These are phyloP conservation scores for Curvularia eragrostidis DNA, from an alignment of 2,329 filamentous ascomycete species.

Conservation along the genomic window DNA sequence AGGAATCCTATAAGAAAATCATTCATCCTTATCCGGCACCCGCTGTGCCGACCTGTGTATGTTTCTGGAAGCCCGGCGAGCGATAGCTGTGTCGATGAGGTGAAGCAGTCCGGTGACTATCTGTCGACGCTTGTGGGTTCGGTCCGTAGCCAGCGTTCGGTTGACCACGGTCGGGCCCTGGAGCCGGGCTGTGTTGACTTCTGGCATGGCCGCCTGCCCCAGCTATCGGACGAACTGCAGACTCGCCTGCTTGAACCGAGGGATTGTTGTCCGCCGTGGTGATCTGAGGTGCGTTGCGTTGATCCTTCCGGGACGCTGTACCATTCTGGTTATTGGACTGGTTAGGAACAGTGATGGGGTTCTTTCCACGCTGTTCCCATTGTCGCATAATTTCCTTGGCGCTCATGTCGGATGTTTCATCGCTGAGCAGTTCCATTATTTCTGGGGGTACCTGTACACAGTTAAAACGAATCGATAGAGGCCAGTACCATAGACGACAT, in stretches of 20 bases:
- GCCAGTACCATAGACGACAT: conserved; percentile 52
- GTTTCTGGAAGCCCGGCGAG: conserved; percentile 46
- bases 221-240: conserved; percentile 76
- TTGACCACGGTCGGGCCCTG: conserved; percentile 39
- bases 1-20: conserved; percentile 13
- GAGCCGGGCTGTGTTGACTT: conserved; percentile 38
- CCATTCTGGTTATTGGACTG: conserved; percentile 42
- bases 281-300: conserved; percentile 61
- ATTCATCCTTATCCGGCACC: conserved; percentile 40
- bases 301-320: conserved; percentile 61
- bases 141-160: conserved; percentile 46
- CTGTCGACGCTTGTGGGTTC: conserved; percentile 41
- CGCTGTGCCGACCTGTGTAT: conserved; percentile 46
- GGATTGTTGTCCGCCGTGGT: conserved; percentile 88
- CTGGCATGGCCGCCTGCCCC: conserved; percentile 35
- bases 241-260: conserved; percentile 81
- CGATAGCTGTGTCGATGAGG: conserved; percentile 50
- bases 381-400: conserved; percentile 97
- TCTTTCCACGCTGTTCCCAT: conserved; percentile 81
- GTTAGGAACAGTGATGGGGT: conserved; percentile 62
- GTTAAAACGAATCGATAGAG: conserved; percentile 26
- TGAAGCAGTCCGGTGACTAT: conserved; percentile 46
- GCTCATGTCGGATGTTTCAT: conserved; percentile 86
- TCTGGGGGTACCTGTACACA: conserved; percentile 83
- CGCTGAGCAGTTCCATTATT: conserved; percentile 82